A percentile compares a stretch with the other conserved stretches of the same genome.
These are phyloP conservation scores for Fonsecaea pugnacius DNA, from an alignment of 2,329 filamentous ascomycete genomes.

Conservation along the genomic window DNA sequence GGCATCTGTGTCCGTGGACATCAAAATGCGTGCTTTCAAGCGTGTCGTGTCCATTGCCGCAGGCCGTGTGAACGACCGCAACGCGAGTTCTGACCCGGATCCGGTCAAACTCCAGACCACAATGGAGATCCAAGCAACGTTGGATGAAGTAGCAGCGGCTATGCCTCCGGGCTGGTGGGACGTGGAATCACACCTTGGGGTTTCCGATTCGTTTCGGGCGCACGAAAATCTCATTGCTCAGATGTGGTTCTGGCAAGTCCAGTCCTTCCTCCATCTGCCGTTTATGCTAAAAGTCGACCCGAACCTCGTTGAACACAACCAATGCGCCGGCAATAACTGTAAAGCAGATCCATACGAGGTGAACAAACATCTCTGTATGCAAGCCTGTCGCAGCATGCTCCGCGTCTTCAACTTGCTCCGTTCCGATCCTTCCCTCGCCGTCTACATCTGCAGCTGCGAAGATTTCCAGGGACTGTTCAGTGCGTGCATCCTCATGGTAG, in stretches of 20 bases:
- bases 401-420: slow-evolving; percentile 32
- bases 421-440: slow-evolving; percentile 32
- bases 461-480: slow-evolving; percentile 36
- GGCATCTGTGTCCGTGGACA: slow-evolving; percentile 16
- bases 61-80: slow-evolving; percentile 33
- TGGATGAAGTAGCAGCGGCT: slow-evolving; percentile 22
- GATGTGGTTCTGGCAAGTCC: slow-evolving; percentile 37
- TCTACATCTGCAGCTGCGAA: slow-evolving; percentile 36
- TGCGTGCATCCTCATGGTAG: slow-evolving; percentile 33
- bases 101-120: slow-evolving; percentile 19
- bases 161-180: slow-evolving; percentile 36
- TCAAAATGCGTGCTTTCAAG: slow-evolving; percentile 34
- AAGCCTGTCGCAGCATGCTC: slow-evolving; percentile 31
- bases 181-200: slow-evolving; percentile 21
- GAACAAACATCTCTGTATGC: slow-evolving; percentile 30
- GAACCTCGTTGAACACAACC: neutral
- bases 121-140: slow-evolving; percentile 26
- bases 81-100: slow-evolving; percentile 22
- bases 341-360: slow-evolving; percentile 20
- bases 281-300: slow-evolving; percentile 31
- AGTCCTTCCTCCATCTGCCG: slow-evolving; percentile 35
- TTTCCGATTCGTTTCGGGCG: slow-evolving; percentile 21
- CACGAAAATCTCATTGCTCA: slow-evolving; percentile 33
- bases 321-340: neutral
- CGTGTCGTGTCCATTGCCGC: slow-evolving; percentile 32